Evolutionary conservation across 176 grass and related monocot genomes (phyloP).

Genomic region (Carex scoparia): DNA sequence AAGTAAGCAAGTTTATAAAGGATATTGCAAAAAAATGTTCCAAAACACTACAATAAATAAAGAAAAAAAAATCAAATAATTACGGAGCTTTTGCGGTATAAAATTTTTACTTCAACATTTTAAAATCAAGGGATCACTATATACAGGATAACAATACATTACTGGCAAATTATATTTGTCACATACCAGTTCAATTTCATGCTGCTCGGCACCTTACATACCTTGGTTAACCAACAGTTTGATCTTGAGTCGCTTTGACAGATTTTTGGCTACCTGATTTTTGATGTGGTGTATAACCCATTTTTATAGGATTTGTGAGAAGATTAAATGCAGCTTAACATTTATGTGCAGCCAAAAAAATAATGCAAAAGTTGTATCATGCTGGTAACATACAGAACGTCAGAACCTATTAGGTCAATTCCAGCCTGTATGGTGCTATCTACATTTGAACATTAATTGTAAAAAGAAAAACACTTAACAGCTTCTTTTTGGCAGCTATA

Average conservation of each 20-base stretch:
- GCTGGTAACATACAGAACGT: background rate
- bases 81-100: background rate
- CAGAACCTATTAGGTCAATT: slow-evolving; percentile 2
- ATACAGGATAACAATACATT: background rate
- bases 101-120: background rate
- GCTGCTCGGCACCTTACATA: background rate
- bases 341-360: background rate
- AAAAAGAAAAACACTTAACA: slow-evolving; percentile 44
- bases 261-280: background rate
- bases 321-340: background rate
- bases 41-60: slow-evolving; percentile 22
- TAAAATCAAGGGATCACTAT: background rate
- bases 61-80: background rate
- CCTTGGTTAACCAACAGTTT: background rate
- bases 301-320: background rate
- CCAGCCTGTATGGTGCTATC: background rate
- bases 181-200: background rate
- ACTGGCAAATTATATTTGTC: background rate
- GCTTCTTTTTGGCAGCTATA: slow-evolving; percentile 64
- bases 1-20: background rate
- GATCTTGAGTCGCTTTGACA: background rate
- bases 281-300: background rate
- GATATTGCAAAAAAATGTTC: slow-evolving; percentile 20
- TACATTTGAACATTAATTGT: background rate
- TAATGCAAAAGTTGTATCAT: background rate